Evolutionary conservation across 768 basidiomycete species (phyloP).

Genomic region (Hemileccinum impolitum): DNA sequence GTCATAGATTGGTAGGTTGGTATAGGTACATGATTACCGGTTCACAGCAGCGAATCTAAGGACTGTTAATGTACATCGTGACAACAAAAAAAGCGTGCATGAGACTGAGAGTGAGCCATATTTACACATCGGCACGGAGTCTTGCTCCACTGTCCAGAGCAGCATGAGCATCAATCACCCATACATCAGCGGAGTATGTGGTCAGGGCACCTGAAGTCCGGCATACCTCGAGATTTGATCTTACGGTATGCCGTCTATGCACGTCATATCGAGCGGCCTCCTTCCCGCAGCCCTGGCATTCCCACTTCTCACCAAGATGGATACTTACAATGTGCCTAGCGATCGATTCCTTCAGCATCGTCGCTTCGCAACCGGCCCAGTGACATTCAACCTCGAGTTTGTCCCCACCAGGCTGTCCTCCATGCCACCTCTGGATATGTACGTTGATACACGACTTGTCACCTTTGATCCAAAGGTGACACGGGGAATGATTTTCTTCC

Average conservation of each 20-base stretch:
- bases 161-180: not conserved
- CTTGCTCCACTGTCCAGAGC: slow-evolving; percentile 7
- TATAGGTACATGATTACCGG: no score
- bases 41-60: no score
- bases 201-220: slow-evolving; percentile 4
- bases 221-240: slow-evolving; percentile 2
- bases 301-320: slow-evolving; percentile 18
- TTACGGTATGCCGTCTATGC: slow-evolving; percentile 3
- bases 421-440: slow-evolving; percentile 21
- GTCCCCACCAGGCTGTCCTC: slow-evolving; percentile 7
- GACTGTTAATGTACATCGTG: no score
- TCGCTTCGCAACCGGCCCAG: slow-evolving; percentile 14
- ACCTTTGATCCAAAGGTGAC: slow-evolving; percentile 14
- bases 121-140: not conserved
- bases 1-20: no score
- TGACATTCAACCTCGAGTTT: slow-evolving; percentile 6
- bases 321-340: slow-evolving; percentile 1
- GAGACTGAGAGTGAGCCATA: not conserved
- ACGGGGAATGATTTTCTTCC: slow-evolving; percentile 6
- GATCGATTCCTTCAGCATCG: slow-evolving; percentile 25
- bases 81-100: no score
- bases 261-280: slow-evolving; percentile 8
- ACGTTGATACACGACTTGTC: slow-evolving; percentile 12
- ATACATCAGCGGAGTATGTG: slow-evolving; percentile 5
- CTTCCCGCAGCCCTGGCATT: slow-evolving; percentile 15